Base-by-base conservation (phyloP, 2,329 filamentous ascomycete genomes). In the Aulographum hederae region DNA sequence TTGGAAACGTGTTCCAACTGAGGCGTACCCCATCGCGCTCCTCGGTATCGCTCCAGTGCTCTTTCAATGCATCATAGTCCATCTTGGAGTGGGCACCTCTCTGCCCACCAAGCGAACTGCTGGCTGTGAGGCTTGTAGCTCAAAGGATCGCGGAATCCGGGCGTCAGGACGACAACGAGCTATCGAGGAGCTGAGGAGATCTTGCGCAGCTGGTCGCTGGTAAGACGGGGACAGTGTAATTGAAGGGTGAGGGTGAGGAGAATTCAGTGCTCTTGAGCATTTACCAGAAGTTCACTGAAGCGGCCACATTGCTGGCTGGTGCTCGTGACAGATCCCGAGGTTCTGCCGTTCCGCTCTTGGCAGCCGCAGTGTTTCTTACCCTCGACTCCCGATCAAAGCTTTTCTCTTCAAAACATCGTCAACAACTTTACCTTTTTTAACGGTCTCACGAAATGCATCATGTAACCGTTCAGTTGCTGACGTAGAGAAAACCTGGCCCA, bases 1-100 rank as follows among this genome's bases (percentile, higher is more conserved):
- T 94, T 31, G 89, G 89, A 50, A 98, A 92, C 38, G 91, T 91
- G 54, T 98, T 98, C 89, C 89, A 98, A 59, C 86, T 94, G 42
- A 98, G 67, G 40, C 89, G 76, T 48, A 95, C 73, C 38, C 89
- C 89, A 72, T 98, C 89, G 44, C 81, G 75, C 50, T 98, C 89
- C 63, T 98, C 89, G 36, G 92, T 76, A 54, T 94, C 84, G 48
- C 77, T 82, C 85, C 85, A 94, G 61, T 86, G 78, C 58, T 94
- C 85, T 61, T 94, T 94, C 43, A 92, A 62, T 43, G 74, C 69
- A 56, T 94, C 85, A 65, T 82, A 92, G 54, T 93, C 85, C 84
- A 93, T 93, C 39, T 39, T 62, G 47, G 39, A 30, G 5, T 10
- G 16, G 8, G 8, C 8, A 8, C 8, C 8, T n/a, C 27, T n/a